phyloP scores from a whole-genome alignment of 2,329 filamentous ascomycete species.

The Bipolaris gigantea region DNA sequence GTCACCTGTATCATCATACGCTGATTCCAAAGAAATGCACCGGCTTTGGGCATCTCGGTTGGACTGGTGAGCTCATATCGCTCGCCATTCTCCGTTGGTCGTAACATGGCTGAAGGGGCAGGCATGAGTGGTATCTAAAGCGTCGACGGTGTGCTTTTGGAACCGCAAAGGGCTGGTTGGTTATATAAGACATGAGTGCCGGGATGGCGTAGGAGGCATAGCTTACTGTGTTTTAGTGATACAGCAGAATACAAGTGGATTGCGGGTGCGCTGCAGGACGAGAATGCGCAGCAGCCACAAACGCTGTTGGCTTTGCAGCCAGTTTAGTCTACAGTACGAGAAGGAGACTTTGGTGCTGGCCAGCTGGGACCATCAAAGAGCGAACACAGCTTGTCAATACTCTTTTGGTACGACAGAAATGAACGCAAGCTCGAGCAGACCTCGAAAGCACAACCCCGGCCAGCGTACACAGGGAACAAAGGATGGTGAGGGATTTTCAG shows the following conservation, averaged over 20 bases:
- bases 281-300: constrained; percentile 14
- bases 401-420: constrained; percentile 1
- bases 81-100: constrained; percentile 52
- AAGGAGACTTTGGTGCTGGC: constrained; percentile 5
- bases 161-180: constrained; percentile 25
- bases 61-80: constrained; percentile 60
- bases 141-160: constrained; percentile 16
- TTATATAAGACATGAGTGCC: constrained; percentile 26
- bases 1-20: constrained; percentile 64
- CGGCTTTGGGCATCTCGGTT: constrained; percentile 60
- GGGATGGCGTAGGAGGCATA: constrained; percentile 25
- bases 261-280: constrained; percentile 11
- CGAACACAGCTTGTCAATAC: constrained; percentile 11
- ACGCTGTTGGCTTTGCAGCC: constrained; percentile 10
- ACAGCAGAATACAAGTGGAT: constrained; percentile 16
- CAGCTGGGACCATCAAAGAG: constrained; percentile 3
- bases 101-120: constrained; percentile 34
- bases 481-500: constrained; percentile 11
- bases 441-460: constrained; percentile 5
- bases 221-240: constrained; percentile 37
- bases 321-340: constrained; percentile 6
- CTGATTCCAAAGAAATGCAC: constrained; percentile 62
- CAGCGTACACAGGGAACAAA: constrained; percentile 4
- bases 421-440: constrained; percentile 4
- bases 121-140: constrained; percentile 7